phyloP scores from a whole-genome alignment of 805 yeast species.

The Torulaspora indica region DNA sequence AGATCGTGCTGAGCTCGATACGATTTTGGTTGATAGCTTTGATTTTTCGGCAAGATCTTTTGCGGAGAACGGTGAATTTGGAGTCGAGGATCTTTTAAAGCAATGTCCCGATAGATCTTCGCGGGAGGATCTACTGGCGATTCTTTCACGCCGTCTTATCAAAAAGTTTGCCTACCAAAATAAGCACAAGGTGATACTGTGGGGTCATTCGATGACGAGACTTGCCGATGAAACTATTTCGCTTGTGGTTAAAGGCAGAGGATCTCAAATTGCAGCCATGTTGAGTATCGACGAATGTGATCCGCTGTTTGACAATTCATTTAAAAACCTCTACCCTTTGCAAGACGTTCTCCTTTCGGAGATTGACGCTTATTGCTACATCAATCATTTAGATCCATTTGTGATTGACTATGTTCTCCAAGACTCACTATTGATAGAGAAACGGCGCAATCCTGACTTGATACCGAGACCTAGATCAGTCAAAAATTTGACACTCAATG shows the following conservation, averaged over 20 bases:
- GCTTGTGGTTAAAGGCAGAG: constrained; percentile 81
- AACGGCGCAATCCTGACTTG: constrained; percentile 37
- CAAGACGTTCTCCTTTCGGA: constrained; percentile 73
- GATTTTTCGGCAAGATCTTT: constrained; percentile 15
- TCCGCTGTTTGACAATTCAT: constrained; percentile 28
- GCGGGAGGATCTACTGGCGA: constrained; percentile 53
- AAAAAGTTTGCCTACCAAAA: constrained; percentile 43
- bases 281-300: constrained; percentile 43
- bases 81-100: constrained; percentile 16
- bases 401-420: constrained; percentile 22
- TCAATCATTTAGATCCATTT: constrained; percentile 36
- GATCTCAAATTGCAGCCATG: constrained; percentile 53
- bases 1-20: constrained; percentile 30
- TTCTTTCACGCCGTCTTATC: constrained; percentile 47
- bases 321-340: constrained; percentile 61
- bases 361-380: constrained; percentile 47
- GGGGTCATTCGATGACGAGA: constrained; percentile 78
- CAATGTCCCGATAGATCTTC: constrained; percentile 51
- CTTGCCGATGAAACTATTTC: constrained; percentile 77
- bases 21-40: constrained; percentile 36
- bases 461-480: constrained; percentile 23
- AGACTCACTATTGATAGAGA: constrained; percentile 22
- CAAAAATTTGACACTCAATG: constrained; percentile 76
- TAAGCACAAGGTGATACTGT: constrained; percentile 51
- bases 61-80: background rate